Evolutionary conservation across 306 rosid genomes (phyloP).

Genomic region (Mimosa bimucronata): DNA sequence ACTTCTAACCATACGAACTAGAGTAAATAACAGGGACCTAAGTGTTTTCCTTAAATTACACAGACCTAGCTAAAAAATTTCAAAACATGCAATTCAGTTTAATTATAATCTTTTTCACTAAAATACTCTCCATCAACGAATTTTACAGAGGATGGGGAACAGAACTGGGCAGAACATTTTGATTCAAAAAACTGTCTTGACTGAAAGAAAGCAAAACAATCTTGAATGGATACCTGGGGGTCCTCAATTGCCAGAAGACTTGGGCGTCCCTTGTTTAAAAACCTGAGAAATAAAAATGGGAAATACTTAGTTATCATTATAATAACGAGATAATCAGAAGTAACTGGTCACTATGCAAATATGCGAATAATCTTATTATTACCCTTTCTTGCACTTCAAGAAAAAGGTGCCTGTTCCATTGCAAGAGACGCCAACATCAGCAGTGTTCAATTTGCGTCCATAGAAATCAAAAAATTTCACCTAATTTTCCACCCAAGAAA

Average conservation of each 20-base stretch:
- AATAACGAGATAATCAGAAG: constrained; percentile 6
- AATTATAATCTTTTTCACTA: neutral
- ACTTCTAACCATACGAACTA: no score
- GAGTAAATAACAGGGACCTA: no score
- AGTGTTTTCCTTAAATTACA: no score
- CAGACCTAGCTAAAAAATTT: no score
- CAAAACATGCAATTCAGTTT: neutral
- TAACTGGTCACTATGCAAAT: constrained; percentile 17
- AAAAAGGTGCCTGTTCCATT: constrained; percentile 74
- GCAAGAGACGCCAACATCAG: constrained; percentile 97
- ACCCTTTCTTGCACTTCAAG: constrained; percentile 77
- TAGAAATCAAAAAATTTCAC: constrained; percentile 88
- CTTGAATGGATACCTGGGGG: constrained; percentile 76
- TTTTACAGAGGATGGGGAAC: neutral
- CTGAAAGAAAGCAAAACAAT: neutral
- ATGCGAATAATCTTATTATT: constrained; percentile 26
- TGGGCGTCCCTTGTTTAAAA: constrained; percentile 57
- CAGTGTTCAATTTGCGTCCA: constrained; percentile 88
- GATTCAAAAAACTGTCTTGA: constrained; percentile 15
- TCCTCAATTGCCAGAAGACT: constrained; percentile 90
- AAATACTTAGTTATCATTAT: constrained; percentile 13
- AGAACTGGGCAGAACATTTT: neutral
- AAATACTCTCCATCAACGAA: neutral
- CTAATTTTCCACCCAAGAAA: constrained; percentile 43
- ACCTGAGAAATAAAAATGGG: constrained; percentile 50